Percentiles rank a stretch among this genome's conserved stretches.
These are phyloP conservation scores for Rhizophagus prolifer DNA, from an alignment of 192 early-diverging fungal species.

Conservation along the genomic window DNA sequence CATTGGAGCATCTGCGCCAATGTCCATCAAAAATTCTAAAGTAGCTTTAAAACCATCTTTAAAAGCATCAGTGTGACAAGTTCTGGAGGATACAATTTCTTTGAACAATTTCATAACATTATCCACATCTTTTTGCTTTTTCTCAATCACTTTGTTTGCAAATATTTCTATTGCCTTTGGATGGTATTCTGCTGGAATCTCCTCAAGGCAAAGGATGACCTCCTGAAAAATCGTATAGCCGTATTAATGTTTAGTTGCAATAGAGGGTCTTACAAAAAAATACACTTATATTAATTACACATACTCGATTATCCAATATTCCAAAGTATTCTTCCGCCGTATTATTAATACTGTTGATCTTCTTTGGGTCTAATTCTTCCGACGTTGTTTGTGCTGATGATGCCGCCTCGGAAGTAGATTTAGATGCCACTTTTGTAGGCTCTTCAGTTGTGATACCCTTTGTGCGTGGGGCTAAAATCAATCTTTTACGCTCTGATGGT, in stretches of 20 bases:
- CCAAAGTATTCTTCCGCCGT: conserved; percentile 35
- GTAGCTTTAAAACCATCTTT: conserved; percentile 54
- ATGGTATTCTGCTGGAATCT: conserved; percentile 39
- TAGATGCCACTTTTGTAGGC: not conserved
- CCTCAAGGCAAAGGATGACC: conserved; percentile 67
- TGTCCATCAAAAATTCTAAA: conserved; percentile 66
- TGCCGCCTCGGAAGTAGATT: conserved; percentile 30
- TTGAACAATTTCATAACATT: conserved; percentile 57
- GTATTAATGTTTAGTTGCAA: conserved; percentile 38
- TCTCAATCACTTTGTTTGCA: conserved; percentile 46
- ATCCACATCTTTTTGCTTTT: conserved; percentile 52
- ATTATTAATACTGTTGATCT: conserved; percentile 35
- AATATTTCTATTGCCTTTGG: conserved; percentile 35
- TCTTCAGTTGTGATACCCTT: conserved; percentile 17
- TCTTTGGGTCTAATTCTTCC: conserved; percentile 30
- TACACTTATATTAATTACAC: conserved; percentile 35
- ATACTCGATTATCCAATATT: conserved; percentile 25
- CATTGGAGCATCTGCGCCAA: conserved; percentile 69
- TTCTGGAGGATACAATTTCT: conserved; percentile 42
- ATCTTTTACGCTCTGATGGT: conserved; percentile 23
- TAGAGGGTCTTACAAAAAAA: not conserved
- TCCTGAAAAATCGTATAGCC: conserved; percentile 57
- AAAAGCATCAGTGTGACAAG: conserved; percentile 50
- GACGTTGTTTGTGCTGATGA: conserved; percentile 39
- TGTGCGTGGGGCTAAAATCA: conserved; percentile 17